phyloP scores from a whole-genome alignment of 805 yeast species.

The Metschnikowia orientalis region DNA sequence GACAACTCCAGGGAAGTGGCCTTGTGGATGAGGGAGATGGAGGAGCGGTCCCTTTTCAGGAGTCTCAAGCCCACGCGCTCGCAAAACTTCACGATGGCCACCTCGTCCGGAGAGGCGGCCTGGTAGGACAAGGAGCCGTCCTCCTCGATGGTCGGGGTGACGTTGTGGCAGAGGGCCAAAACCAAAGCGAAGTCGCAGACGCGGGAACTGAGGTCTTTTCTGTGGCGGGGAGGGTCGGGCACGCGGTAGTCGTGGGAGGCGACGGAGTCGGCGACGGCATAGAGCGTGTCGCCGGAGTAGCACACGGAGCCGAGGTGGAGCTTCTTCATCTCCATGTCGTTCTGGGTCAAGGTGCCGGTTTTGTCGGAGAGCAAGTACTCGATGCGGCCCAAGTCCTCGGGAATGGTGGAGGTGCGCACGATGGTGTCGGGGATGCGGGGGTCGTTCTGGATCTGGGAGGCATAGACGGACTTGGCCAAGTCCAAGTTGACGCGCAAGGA shows the following conservation, averaged over 20 bases:
- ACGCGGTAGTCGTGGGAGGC: slow-evolving; percentile 3
- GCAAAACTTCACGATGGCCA: slow-evolving; percentile 92
- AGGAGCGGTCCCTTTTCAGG: slow-evolving; percentile 74
- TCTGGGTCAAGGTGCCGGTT: slow-evolving; percentile 96
- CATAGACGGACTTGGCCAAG: slow-evolving; percentile 92
- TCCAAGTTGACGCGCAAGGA: slow-evolving; percentile 91
- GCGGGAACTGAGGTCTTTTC: slow-evolving; percentile 64
- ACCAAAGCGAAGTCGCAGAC: slow-evolving; percentile 80
- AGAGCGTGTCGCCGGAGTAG: slow-evolving; percentile 88
- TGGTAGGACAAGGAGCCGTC: slow-evolving; percentile 59
- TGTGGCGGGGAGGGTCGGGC: slow-evolving; percentile 29
- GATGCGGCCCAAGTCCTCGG: slow-evolving; percentile 94
- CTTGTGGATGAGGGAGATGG: slow-evolving; percentile 63
- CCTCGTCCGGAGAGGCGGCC: slow-evolving; percentile 98
- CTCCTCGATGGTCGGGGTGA: slow-evolving; percentile 76
- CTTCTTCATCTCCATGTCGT: slow-evolving; percentile 95
- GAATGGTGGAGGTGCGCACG: slow-evolving; percentile 95
- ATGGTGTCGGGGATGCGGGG: slow-evolving; percentile 74
- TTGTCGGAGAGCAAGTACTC: slow-evolving; percentile 91
- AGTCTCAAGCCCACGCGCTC: slow-evolving; percentile 80
- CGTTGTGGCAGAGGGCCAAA: slow-evolving; percentile 93
- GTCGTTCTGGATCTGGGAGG: slow-evolving; percentile 92
- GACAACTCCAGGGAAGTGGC: slow-evolving; percentile 47
- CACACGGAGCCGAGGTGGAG: slow-evolving; percentile 90
- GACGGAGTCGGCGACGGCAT: slow-evolving; percentile 73